phyloP scores from a whole-genome alignment of 2,329 filamentous ascomycete genomes.

The Phyllosticta ampelicida region DNA sequence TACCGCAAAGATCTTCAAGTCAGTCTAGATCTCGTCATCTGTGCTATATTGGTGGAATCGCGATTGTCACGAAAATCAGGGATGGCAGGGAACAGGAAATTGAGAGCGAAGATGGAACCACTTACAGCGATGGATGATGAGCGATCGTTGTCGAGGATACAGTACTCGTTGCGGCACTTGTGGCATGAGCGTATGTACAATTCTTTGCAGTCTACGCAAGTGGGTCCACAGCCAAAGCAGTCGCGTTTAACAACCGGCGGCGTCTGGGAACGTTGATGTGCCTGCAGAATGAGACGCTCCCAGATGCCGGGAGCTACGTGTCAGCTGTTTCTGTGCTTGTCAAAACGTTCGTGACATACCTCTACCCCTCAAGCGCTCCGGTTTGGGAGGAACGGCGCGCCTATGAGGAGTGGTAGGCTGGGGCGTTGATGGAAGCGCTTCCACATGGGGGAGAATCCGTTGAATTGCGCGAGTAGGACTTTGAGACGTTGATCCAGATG shows the following conservation, averaged over 20 bases:
- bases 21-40: not conserved
- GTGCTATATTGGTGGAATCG: not conserved
- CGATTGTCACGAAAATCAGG: not conserved
- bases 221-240: slow-evolving; percentile 81
- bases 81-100: not conserved
- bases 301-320: slow-evolving; percentile 10
- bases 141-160: slow-evolving; percentile 71
- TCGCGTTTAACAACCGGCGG: slow-evolving; percentile 49
- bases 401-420: not conserved
- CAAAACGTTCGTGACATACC: slow-evolving; percentile 24
- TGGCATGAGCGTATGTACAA: slow-evolving; percentile 60
- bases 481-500: not conserved
- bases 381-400: not conserved
- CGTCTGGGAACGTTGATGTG: slow-evolving; percentile 15
- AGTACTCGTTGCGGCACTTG: slow-evolving; percentile 70
- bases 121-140: slow-evolving; percentile 51
- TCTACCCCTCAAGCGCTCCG: slow-evolving; percentile 16
- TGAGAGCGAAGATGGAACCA: not conserved
- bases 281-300: not conserved
- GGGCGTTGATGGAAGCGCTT: slow-evolving; percentile 13
- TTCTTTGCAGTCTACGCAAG: slow-evolving; percentile 65
- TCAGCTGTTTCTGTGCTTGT: slow-evolving; percentile 20
- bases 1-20: not conserved
- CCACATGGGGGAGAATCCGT: not conserved
- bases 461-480: not conserved